Evolutionary conservation across 108 stramenopile genomes (phyloP), one percentile per base, ranked within the genome.

Genomic region (Parietichytrium sp.): DNA sequence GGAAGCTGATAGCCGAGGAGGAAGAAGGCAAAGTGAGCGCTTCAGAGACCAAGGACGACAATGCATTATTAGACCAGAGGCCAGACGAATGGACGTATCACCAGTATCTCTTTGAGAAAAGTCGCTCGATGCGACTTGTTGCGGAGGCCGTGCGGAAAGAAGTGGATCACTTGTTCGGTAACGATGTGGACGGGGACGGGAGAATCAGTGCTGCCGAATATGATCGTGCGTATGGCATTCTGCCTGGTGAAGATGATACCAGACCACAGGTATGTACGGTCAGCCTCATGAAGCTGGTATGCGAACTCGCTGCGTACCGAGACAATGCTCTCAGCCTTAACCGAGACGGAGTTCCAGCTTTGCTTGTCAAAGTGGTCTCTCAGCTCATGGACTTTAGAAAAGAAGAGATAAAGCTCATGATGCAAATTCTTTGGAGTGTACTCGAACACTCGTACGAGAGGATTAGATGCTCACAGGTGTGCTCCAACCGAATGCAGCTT

Each of bases 361-460:
- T 72, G 42, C 61, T 72, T 20, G 61, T 72, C 10, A 42, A 72
- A 25, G 61, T 72, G n/a, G 61, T 72, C 29, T 72, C 61, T 7
- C 61, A 42, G 15, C 38, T 72, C 42, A 20, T 72, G 10, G 61
- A 72, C 61, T 72, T 72, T 27, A 33, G 61, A 33, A 72, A 72
- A 42, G 61, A 72, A 10, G 61, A 72, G 20, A 72, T 72, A 6
- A 0, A n/a, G 20, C 42, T 72, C 42, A 72, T 72, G 61, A 20
- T 72, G 10, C 61, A 72, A 25, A 72, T 72, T 72, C 61, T 72
- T 3, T 72, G 61, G 61, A 72, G 61, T 25, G 61, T 72, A 25
- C 61, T 72, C 42, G 61, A 72, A 42, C 61, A 72, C 42, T 72
- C 61, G 16, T 6, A 33, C 6, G 61, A 72, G n/a, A 16, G 61